phyloP scores from a whole-genome alignment of 106 monocot species.

The Iris macrosiphon region DNA sequence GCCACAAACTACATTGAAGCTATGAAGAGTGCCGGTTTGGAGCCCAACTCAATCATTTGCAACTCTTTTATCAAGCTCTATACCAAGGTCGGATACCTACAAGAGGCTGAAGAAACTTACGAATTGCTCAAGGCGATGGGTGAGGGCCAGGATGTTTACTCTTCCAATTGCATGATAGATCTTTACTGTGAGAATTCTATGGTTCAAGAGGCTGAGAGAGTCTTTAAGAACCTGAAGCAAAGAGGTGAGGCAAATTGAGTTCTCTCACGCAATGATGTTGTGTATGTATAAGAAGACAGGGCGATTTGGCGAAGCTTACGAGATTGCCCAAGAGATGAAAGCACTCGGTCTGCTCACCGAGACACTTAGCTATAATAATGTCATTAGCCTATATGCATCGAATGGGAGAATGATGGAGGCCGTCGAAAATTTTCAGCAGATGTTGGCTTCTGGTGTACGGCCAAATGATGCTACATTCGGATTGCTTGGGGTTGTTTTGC shows the following conservation, averaged over 20 bases:
- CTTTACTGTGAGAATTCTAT: constrained; percentile 73
- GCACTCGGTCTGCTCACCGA: constrained; percentile 40
- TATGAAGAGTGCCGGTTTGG: constrained; percentile 57
- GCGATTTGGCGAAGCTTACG: constrained; percentile 35
- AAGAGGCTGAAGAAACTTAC: constrained; percentile 68
- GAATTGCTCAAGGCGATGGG: constrained; percentile 29
- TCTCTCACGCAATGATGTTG: constrained; percentile 81
- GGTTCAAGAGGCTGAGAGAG: constrained; percentile 59
- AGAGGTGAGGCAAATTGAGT: constrained; percentile 68
- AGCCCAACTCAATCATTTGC: constrained; percentile 56
- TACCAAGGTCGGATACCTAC: constrained; percentile 57
- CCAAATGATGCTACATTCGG: constrained; percentile 81
- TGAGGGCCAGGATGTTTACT: constrained; percentile 41
- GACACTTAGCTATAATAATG: constrained; percentile 56
- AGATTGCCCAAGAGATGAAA: constrained; percentile 66
- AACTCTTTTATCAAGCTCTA: constrained; percentile 91
- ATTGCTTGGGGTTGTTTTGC: constrained; percentile 48
- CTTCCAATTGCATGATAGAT: constrained; percentile 96
- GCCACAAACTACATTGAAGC: constrained; percentile 39
- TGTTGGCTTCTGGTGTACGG: constrained; percentile 46
- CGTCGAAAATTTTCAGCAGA: constrained; percentile 40
- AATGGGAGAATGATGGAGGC: constrained; percentile 54
- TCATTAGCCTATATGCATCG: constrained; percentile 59
- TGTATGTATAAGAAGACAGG: constrained; percentile 71
- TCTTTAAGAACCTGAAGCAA: constrained; percentile 49